Percentiles rank a stretch among this genome's conserved stretches.
These are phyloP conservation scores for Leccinum fuscescens DNA, from an alignment of 1,284 basidiomycete genomes.

Conservation along the genomic window DNA sequence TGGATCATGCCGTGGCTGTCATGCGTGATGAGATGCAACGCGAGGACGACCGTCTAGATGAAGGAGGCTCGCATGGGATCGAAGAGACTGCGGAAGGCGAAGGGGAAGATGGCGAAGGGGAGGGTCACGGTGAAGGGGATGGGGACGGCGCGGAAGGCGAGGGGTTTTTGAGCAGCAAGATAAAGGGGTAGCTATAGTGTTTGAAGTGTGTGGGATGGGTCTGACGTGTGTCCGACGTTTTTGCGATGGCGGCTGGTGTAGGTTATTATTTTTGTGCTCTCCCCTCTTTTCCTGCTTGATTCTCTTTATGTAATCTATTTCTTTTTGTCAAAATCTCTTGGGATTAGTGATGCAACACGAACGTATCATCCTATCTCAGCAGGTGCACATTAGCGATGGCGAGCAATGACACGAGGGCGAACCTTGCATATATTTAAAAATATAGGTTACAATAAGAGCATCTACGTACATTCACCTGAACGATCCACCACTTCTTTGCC, in stretches of 20 bases:
- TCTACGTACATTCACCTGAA: not conserved
- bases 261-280: not conserved
- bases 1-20: slow-evolving; percentile 69
- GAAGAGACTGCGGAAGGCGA: slow-evolving; percentile 38
- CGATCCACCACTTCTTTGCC: not conserved
- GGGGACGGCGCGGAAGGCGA: slow-evolving; percentile 30
- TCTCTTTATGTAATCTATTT: not conserved
- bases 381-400: not conserved
- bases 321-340: not conserved
- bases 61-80: slow-evolving; percentile 20
- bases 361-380: not conserved
- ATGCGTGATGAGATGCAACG: slow-evolving; percentile 69
- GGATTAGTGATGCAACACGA: not conserved
- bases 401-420: not conserved
- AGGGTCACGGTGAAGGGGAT: slow-evolving; percentile 27
- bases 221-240: not conserved
- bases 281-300: no score
- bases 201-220: not conserved
- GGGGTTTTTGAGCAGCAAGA: slow-evolving; percentile 27
- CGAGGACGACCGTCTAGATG: slow-evolving; percentile 52
- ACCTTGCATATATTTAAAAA: no score
- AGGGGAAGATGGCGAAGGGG: slow-evolving; percentile 29
- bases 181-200: slow-evolving; percentile 14
- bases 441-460: not conserved
- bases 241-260: not conserved